Evolutionary conservation across 2,329 filamentous ascomycete species (phyloP).

Genomic region (Aureobasidium sp.): DNA sequence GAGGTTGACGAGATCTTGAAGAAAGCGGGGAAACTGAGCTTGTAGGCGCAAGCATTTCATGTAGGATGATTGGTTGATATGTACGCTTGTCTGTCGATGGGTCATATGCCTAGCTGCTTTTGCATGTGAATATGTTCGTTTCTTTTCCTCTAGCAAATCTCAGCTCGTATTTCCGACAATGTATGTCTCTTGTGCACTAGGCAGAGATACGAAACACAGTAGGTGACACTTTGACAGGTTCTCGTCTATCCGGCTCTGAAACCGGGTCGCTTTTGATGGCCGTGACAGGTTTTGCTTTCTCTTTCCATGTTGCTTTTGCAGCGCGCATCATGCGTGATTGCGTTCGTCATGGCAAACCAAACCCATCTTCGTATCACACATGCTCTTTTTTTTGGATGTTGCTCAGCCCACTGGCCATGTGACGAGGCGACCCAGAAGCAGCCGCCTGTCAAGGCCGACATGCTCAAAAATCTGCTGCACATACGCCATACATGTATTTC

Average conservation of each 20-base stretch:
- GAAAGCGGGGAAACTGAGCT: conserved; percentile 17
- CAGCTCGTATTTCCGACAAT: background rate
- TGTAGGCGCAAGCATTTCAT: conserved; percentile 5
- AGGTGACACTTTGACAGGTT: background rate
- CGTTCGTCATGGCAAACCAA: conserved; percentile 4
- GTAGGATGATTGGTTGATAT: background rate
- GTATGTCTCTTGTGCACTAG: background rate
- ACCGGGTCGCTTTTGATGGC: background rate
- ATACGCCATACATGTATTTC: conserved; percentile 3
- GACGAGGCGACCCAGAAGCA: background rate
- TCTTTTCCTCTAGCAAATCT: background rate
- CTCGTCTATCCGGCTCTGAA: background rate
- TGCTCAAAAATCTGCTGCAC: background rate
- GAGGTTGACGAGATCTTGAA: conserved; percentile 26
- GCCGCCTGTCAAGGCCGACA: background rate
- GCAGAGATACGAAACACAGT: conserved; percentile 4
- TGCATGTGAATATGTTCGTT: conserved; percentile 11
- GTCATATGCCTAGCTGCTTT: conserved; percentile 8
- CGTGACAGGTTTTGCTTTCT: conserved; percentile 1
- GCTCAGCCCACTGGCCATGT: conserved; percentile 4
- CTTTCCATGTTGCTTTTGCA: background rate
- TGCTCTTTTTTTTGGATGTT: background rate
- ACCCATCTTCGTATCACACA: conserved; percentile 4
- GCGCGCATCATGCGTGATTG: background rate
- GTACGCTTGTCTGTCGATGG: background rate